A percentile compares a stretch with the other conserved stretches of the same genome.
phyloP scores from a whole-genome alignment of 345 rosid species.

The Populus alba region DNA sequence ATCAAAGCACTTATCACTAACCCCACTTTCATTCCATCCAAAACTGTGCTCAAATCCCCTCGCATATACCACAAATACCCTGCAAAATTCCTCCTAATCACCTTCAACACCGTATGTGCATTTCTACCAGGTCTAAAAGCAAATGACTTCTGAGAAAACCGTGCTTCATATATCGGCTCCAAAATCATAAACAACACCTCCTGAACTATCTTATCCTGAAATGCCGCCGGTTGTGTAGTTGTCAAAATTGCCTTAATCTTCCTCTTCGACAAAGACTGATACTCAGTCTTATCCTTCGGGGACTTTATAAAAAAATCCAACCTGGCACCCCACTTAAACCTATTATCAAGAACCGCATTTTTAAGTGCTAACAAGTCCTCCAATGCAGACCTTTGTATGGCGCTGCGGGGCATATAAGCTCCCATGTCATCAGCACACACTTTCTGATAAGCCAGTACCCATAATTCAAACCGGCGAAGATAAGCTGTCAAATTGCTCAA shows the following conservation, averaged over 20 bases:
- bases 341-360: constrained; percentile 89
- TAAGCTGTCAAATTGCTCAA: constrained; percentile 58
- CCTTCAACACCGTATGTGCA: constrained; percentile 82
- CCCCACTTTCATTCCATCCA: constrained; percentile 92
- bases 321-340: constrained; percentile 97
- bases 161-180: constrained; percentile 82
- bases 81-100: constrained; percentile 80
- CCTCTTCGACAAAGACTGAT: constrained; percentile 82
- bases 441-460: constrained; percentile 94
- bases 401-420: constrained; percentile 79
- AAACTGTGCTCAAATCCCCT: constrained; percentile 86
- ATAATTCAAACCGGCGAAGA: constrained; percentile 78
- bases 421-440: constrained; percentile 85
- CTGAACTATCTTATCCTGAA: constrained; percentile 94
- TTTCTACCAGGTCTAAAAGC: constrained; percentile 92
- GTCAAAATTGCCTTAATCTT: constrained; percentile 88
- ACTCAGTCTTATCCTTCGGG: constrained; percentile 81
- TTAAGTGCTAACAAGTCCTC: constrained; percentile 79
- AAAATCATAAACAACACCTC: constrained; percentile 82
- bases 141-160: constrained; percentile 82
- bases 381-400: constrained; percentile 67
- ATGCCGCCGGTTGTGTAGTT: constrained; percentile 78
- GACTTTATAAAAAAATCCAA: constrained; percentile 81
- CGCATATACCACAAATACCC: constrained; percentile 90
- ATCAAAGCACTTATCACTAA: constrained; percentile 76